phyloP scores from a whole-genome alignment of 257 asterid genomes.

The Solanum etuberosum region DNA sequence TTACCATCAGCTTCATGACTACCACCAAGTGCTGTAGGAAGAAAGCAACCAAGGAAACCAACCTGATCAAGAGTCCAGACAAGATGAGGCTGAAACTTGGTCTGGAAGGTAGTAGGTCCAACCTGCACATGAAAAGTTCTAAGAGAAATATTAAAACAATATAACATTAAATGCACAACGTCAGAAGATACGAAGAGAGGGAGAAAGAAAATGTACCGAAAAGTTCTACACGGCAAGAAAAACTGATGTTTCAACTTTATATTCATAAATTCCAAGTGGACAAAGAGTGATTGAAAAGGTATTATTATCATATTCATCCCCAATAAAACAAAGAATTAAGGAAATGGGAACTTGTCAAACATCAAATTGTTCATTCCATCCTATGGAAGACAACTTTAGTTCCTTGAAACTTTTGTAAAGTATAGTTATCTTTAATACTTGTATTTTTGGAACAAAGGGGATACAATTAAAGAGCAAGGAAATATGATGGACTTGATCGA shows the following conservation, averaged over 20 bases:
- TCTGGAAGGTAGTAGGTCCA: constrained; percentile 68
- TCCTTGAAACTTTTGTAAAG: background rate
- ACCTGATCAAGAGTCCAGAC: constrained; percentile 95
- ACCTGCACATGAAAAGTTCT: constrained; percentile 35
- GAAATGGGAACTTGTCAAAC: background rate
- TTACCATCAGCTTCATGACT: background rate
- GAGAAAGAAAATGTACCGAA: background rate
- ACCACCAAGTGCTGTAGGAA: background rate
- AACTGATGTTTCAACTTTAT: background rate
- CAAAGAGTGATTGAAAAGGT: background rate
- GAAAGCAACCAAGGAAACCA: background rate
- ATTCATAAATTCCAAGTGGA: background rate
- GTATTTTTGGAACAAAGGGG: background rate
- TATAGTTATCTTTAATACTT: background rate
- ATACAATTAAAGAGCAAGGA: background rate
- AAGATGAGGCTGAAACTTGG: constrained; percentile 71
- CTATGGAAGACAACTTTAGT: background rate
- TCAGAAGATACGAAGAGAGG: background rate
- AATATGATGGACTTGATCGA: background rate
- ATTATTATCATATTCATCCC: background rate
- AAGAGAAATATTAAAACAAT: background rate
- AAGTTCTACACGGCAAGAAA: background rate
- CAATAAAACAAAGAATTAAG: background rate
- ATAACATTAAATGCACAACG: background rate
- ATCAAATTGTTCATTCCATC: background rate